These are phyloP conservation scores for Aspergillus aculeatus DNA, from an alignment of 2,329 filamentous ascomycete species.

Conservation along the genomic window DNA sequence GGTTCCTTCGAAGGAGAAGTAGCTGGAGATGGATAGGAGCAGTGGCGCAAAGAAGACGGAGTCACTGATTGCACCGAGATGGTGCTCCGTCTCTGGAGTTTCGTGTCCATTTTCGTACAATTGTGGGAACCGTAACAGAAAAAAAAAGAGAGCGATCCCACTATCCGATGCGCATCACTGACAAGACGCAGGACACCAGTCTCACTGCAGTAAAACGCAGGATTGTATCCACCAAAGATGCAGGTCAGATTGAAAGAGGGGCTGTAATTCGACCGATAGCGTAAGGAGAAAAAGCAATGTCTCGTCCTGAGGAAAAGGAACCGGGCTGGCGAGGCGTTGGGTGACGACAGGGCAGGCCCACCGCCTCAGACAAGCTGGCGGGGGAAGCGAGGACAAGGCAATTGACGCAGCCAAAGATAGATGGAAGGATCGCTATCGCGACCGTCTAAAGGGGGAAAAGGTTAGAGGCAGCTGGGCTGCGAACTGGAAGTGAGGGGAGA, in stretches of 20 bases:
- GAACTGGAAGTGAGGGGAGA: constrained; percentile 19
- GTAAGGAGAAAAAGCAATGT: constrained; percentile 20
- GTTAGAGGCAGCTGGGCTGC: background rate
- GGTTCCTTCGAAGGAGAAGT: constrained; percentile 17
- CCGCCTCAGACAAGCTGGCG: constrained; percentile 11
- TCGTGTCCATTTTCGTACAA: constrained; percentile 26
- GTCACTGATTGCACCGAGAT: constrained; percentile 23
- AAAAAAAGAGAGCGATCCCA: constrained; percentile 10
- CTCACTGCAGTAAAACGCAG: constrained; percentile 19
- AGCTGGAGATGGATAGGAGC: constrained; percentile 25
- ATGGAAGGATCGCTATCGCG: background rate
- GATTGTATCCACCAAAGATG: constrained; percentile 15
- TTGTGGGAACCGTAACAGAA: constrained; percentile 1
- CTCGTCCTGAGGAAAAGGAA: constrained; percentile 7
- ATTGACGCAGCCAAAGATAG: background rate
- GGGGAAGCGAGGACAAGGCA: constrained; percentile 2
- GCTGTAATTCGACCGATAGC: constrained; percentile 13
- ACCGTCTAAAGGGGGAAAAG: background rate
- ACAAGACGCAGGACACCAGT: constrained; percentile 25
- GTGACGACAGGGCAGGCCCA: constrained; percentile 8
- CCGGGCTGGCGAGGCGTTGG: constrained; percentile 12
- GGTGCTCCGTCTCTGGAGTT: constrained; percentile 26
- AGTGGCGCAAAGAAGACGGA: constrained; percentile 24
- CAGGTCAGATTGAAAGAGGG: constrained; percentile 10
- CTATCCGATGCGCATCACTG: constrained; percentile 26